These are phyloP conservation scores for Scheffersomyces stipitis DNA, from an alignment of 805 yeast species.

Conservation along the genomic window DNA sequence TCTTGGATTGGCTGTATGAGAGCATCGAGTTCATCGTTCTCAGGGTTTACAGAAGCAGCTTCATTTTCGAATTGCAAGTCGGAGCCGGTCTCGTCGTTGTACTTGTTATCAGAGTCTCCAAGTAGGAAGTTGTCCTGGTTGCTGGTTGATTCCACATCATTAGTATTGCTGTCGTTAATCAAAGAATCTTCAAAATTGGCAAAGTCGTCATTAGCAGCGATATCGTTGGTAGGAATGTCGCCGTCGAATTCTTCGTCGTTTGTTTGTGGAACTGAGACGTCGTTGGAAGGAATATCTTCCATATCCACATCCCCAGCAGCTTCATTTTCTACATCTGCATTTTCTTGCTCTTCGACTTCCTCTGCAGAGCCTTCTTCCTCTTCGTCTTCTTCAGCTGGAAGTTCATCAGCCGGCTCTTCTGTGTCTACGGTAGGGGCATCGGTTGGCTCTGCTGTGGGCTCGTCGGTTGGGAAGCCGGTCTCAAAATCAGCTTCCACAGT, in stretches of 20 bases:
- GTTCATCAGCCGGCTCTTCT: neutral
- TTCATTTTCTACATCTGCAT: slow-evolving; percentile 1
- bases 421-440: neutral
- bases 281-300: neutral
- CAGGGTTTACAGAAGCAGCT: neutral
- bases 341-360: neutral
- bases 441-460: neutral
- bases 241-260: neutral
- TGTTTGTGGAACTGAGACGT: no score
- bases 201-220: slow-evolving; percentile 2
- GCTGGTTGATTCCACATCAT: neutral
- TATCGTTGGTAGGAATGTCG: neutral
- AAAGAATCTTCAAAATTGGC: neutral
- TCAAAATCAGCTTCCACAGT: no score
- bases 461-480: no score
- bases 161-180: neutral
- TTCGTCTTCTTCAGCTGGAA: neutral
- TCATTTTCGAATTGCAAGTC: neutral
- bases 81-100: neutral
- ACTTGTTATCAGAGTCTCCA: neutral
- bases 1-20: neutral
- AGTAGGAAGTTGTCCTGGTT: neutral
- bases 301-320: neutral
- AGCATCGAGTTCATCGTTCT: neutral
- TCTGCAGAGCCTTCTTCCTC: slow-evolving; percentile 1